Evolutionary conservation across 2,329 filamentous ascomycete genomes (phyloP), one percentile per base, ranked within the genome.

Genomic region (Chalaropsis ovoidea): DNA sequence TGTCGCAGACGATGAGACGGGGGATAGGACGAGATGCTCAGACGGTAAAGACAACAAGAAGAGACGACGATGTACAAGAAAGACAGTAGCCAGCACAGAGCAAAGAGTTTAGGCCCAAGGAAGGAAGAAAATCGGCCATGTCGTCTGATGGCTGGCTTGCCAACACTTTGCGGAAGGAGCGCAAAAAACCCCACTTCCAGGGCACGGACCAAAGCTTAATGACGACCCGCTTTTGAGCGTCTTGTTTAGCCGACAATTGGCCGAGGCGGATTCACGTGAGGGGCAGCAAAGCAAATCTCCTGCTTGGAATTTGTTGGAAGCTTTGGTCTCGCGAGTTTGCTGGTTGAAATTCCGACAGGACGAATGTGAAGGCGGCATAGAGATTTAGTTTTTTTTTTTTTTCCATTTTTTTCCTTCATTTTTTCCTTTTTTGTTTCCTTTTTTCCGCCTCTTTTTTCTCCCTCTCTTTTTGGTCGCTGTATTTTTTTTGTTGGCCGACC

Each of bases 131-230:
- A 19, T 42, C 41, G 41, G 19, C 45, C 19, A 49, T 62, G 61
- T 39, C n/a, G 61, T 31, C 42, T n/a, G 35, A 42, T 31, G 41
- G 61, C 61, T 45, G 52, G 52, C 52, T 58, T 58, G 52, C 52
- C 52, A 58, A 10, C 52, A 58, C 52, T n/a, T 24, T 35, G 52
- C 52, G 52, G 52, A 58, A 58, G 52, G 52, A 58, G 52, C 52
- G 52, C 52, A 35, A 39, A 58, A 58, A 35, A 8, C 52, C 52
- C 52, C 52, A 58, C 52, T 58, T 3, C 17, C 52, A 56, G 35
- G 15, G 65, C 65, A 67, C 62, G 58, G 62, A 62, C 56, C 41
- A 65, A 65, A 67, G 56, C 58, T 67, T 67, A 67, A 58, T 31
- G 13, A 35, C 62, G 58, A 45, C 54, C 58, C 52, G 54, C 64